Conservation (phyloP, 2,329 filamentous ascomycete species). For the Blastomyces emzantsi region DNA sequence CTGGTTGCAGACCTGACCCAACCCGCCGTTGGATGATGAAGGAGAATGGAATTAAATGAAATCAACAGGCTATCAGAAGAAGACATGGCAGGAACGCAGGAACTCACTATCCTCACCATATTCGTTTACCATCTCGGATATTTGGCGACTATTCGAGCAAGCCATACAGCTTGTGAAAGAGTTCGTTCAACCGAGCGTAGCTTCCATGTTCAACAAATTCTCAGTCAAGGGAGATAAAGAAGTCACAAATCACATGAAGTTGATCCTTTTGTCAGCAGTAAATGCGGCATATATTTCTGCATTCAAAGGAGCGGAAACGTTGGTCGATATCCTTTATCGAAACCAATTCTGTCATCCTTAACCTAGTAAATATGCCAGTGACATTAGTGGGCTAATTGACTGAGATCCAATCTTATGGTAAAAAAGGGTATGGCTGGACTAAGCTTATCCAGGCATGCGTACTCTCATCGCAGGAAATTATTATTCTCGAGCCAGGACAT, state of each 20-base stretch:
- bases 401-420: conserved; percentile 28
- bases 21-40: conserved; percentile 28
- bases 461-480: conserved; percentile 20
- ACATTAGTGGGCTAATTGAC: conserved; percentile 29
- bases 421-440: conserved; percentile 28
- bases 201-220: conserved; percentile 28
- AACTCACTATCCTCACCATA: conserved; percentile 28
- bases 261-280: conserved; percentile 31
- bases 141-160: conserved; percentile 29
- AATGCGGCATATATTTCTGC: conserved; percentile 35
- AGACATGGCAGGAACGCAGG: conserved; percentile 21
- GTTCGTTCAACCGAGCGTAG: conserved; percentile 24
- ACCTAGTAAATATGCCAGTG: conserved; percentile 33
- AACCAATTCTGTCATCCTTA: conserved; percentile 31
- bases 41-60: conserved; percentile 22
- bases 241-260: conserved; percentile 25
- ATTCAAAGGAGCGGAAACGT: conserved; percentile 26
- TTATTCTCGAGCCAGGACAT: conserved; percentile 22
- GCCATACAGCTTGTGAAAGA: conserved; percentile 21
- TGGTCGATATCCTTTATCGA: conserved; percentile 33
- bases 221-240: conserved; percentile 24
- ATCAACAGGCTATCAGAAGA: conserved; percentile 20
- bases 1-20: conserved; percentile 31
- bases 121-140: conserved; percentile 35
- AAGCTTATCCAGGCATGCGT: conserved; percentile 32